Percentiles rank a stretch among this genome's conserved stretches.
phyloP scores from a whole-genome alignment of 768 basidiomycete genomes.

The Candolleomyces aberdarensis region DNA sequence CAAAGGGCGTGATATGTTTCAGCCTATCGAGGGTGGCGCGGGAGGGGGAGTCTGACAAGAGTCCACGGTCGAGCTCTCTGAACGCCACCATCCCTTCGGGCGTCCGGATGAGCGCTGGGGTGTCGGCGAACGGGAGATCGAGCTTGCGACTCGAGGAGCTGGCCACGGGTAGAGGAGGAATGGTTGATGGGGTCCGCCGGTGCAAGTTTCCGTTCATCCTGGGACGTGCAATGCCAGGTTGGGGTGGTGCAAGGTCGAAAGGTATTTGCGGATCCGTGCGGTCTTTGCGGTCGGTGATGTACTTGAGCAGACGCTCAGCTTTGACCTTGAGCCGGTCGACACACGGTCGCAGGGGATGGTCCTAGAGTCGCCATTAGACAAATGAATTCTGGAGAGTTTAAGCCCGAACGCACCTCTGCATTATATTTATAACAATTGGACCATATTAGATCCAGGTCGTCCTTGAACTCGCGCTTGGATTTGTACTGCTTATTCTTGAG shows the following conservation, averaged over 20 bases:
- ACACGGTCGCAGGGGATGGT: constrained; percentile 83
- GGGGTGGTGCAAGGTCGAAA: constrained; percentile 31
- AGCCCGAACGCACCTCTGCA: constrained; percentile 64
- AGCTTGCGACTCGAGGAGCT: constrained; percentile 17
- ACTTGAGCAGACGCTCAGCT: constrained; percentile 80
- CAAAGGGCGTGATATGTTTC: constrained; percentile 34
- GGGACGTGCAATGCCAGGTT: constrained; percentile 28
- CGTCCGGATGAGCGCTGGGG: constrained; percentile 67
- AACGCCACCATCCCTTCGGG: constrained; percentile 73
- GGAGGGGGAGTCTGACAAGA: constrained; percentile 24
- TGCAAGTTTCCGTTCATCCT: constrained; percentile 39
- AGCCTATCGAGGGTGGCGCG: constrained; percentile 23
- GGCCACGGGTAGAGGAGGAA: constrained; percentile 14
- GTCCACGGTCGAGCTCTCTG: constrained; percentile 51
- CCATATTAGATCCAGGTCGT: constrained; percentile 97
- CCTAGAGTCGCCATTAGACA: constrained; percentile 37
- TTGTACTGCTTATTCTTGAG: constrained; percentile 92
- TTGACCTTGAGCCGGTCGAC: constrained; percentile 80
- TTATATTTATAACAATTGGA: constrained; percentile 93
- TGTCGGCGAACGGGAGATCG: constrained; percentile 58
- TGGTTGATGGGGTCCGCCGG: constrained; percentile 37
- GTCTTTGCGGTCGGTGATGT: constrained; percentile 88
- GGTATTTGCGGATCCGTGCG: constrained; percentile 71
- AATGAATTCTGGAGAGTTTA: neutral
- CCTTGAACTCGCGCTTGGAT: constrained; percentile 89